Conservation (phyloP, 2,329 filamentous ascomycete genomes). For the Geosmithia putterillii region DNA sequence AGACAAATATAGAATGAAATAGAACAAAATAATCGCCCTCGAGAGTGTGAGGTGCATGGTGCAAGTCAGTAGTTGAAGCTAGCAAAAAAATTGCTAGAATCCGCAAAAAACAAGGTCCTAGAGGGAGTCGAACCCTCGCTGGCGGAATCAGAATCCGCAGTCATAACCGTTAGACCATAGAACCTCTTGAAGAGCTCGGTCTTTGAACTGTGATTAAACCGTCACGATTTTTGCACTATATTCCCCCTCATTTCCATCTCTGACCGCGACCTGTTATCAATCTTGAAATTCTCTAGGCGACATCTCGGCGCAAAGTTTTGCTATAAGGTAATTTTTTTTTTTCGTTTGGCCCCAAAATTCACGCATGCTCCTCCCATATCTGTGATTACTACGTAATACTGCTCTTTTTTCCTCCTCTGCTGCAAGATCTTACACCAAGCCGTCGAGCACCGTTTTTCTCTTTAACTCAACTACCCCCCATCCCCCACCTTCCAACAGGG, state of each 20-base stretch:
- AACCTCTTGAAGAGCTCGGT: slow-evolving; percentile 2
- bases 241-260: no score
- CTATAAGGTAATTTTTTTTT: not conserved
- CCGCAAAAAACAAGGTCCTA: slow-evolving; percentile 5
- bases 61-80: not conserved
- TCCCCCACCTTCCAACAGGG: not conserved
- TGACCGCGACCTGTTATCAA: no score
- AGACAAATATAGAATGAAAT: no score
- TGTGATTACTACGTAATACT: no score
- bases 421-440: no score
- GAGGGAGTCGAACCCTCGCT: not conserved
- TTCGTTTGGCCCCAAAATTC: not conserved
- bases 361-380: not conserved
- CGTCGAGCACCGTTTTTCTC: not conserved
- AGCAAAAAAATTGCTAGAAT: not conserved
- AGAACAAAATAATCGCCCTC: no score
- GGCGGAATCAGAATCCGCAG: not conserved
- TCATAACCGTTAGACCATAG: not conserved
- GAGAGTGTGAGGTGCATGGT: no score
- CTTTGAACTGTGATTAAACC: not conserved
- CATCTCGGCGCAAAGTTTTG: no score
- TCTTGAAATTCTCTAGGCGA: no score
- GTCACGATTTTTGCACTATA: not conserved
- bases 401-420: no score
- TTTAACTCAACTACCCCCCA: not conserved